Base-by-base conservation (phyloP, 177 flowering plant genomes). In the Vitis hybrid region DNA sequence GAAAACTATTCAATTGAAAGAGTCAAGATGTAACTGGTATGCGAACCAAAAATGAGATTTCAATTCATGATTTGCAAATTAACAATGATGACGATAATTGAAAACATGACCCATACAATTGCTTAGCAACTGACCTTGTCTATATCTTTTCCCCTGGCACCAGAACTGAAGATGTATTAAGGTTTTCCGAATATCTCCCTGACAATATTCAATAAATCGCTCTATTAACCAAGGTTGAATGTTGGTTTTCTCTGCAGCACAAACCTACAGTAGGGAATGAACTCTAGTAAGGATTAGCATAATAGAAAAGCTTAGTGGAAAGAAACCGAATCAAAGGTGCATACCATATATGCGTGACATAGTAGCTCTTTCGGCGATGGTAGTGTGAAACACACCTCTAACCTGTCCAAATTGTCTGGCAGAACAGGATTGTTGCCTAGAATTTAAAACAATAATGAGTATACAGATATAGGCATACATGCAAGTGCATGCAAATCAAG, bases 111-210 rank as follows among this genome's bases (percentile, higher is more conserved):
- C 7, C 49, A 5, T 51, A 45, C 51, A 67, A 16, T 5, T 34
- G 13, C 29, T 26, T 26, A 26, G 29, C 53, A 39, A 75, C 73
- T 64, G 34, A 90, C 98, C 97, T 81, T 68, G 68, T 70, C 66
- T 50, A 54, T 11, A 48, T 34, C 70, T 39, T 75, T 70, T 78
- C 58, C 88, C 88, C 83, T 90, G 98, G 83, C 89, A 91, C 99
- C 98, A 95, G 77, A 95, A 95, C 83, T 95, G 99, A 64, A 95
- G 90, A 72, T 86, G 84, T 86, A 80, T 81, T 68, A 93, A 81
- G 77, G 86, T 86, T 86, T 91, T 93, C 70, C 99, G 86, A 45
- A 95, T 91, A 80, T 95, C 99, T 19, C 90, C 79, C 31, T 82
- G 74, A 76, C 94, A 91, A 71, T 19, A 81, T 54, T 59, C 63